Percentiles rank a stretch among this genome's conserved stretches.
Evolutionary conservation across 257 asterid genomes (phyloP).

Genomic region (Osmanthus fragrans): DNA sequence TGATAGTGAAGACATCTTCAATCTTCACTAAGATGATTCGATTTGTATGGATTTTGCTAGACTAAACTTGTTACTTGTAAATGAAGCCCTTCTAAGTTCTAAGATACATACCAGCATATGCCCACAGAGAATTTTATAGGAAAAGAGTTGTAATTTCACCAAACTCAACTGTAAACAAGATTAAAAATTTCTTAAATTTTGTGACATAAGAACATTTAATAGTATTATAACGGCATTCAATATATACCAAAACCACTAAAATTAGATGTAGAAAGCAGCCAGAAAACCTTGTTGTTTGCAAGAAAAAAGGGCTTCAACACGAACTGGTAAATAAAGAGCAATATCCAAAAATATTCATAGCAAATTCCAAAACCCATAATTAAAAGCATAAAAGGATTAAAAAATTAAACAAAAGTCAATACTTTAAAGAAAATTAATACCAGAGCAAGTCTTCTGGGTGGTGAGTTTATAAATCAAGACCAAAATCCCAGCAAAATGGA

Average conservation of each 20-base stretch:
- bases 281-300: not conserved
- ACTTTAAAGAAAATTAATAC: slow-evolving; percentile 25
- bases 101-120: not conserved
- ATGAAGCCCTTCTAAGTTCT: not conserved
- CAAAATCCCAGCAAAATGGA: slow-evolving; percentile 67
- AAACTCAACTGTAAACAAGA: not conserved
- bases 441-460: slow-evolving; percentile 74
- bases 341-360: not conserved
- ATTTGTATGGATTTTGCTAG: not conserved
- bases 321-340: not conserved
- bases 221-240: not conserved
- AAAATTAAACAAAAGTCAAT: not conserved
- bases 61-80: not conserved
- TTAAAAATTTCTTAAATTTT: too few species aligned
- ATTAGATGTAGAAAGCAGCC: not conserved
- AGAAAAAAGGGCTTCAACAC: not conserved
- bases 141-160: not conserved
- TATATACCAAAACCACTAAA: not conserved
- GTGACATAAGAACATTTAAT: not conserved
- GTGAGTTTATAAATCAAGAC: slow-evolving; percentile 79
- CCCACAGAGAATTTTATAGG: not conserved
- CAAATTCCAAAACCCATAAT: slow-evolving; percentile 3
- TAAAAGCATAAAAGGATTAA: not conserved
- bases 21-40: not conserved
- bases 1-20: not conserved